Conservation (phyloP, 495 filamentous ascomycete species). For the Cladorrhinum samala region DNA sequence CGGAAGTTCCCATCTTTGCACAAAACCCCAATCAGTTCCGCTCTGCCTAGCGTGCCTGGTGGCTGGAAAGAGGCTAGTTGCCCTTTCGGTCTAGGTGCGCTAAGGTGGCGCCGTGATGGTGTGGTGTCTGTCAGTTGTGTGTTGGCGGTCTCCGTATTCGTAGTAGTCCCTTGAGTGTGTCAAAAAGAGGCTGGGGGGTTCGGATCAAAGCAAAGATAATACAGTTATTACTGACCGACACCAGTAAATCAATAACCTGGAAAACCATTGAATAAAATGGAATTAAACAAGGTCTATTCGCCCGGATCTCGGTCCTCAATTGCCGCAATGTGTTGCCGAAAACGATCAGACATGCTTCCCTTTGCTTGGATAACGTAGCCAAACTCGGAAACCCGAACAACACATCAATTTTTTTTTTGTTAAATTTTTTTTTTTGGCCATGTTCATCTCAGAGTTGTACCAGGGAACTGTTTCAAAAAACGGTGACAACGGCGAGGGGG, state of each 20-base stretch:
- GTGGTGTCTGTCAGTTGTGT: neutral
- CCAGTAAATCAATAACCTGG: neutral
- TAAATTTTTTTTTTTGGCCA: neutral
- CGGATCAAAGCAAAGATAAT: neutral
- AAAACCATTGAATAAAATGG: neutral
- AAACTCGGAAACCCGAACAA: neutral
- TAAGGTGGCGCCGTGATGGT: neutral
- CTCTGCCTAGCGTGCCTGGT: neutral
- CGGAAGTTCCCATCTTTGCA: neutral
- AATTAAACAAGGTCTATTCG: neutral
- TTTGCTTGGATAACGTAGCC: neutral
- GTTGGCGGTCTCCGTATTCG: neutral
- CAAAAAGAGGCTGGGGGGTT: neutral
- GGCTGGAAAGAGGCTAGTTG: neutral
- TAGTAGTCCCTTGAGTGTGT: neutral
- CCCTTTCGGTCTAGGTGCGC: neutral
- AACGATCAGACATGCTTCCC: too few relatives aligned
- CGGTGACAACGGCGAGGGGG: slow-evolving; percentile 5
- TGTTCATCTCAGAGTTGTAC: neutral
- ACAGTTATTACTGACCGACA: too few relatives aligned
- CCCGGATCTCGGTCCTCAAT: slow-evolving; percentile 22
- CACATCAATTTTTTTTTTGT: neutral
- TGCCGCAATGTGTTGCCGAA: slow-evolving; percentile 22
- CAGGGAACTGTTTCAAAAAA: slow-evolving; percentile 8
- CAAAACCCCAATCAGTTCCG: neutral